Base-by-base conservation (phyloP, 371 early-diverging fungal genomes). In the Phascolomyces articulosus region DNA sequence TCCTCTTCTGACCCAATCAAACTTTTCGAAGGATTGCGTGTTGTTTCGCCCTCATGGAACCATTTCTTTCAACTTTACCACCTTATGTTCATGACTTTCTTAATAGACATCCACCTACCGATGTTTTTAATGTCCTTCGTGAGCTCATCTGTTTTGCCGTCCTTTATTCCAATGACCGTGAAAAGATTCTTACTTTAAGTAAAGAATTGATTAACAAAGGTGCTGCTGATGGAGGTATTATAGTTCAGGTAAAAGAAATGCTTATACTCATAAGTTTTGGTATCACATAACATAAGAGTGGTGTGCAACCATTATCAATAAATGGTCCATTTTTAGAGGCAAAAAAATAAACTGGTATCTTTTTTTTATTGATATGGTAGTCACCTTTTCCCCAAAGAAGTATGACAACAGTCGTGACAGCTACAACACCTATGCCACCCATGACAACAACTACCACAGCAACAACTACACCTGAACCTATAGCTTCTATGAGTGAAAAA, bases 101-200 rank as follows among this genome's bases (percentile, higher is more conserved):
- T 13, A 62, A 71, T 47, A 72, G 70, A 53, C 68, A 80, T 51
- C 80, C 83, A n/a, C 76, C 76, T 3, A 76, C 77, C 13, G 83
- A 83, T 29, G 71, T 72, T 1, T 83, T 83, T 49, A 72, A 78
- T 53, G 53, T 79, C 4, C 68, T 83, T 21, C 66, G 67, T 51
- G 83, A 83, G 48, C 67, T 83, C 21, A 68, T 83, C 23, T 80
- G 80, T 56, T 83, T 83, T 57, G 83, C 79, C 23, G 83, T 83
- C 0, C 61, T 83, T 9, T 83, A 83, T 63, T 72, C 78, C 6
- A 75, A 79, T 54, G 79, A 82, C 64, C 77, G 82, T 29, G 73
- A 73, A 55, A 63, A 69, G 34, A 71, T 82, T 23, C 53, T 59
- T 9, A 23, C 62, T 20, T 53, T 68, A 15, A 66, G 76, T 13